A percentile compares a stretch with the other conserved stretches of the same genome.
phyloP scores from a whole-genome alignment of 768 basidiomycete genomes.

The Mycena leptocephala region DNA sequence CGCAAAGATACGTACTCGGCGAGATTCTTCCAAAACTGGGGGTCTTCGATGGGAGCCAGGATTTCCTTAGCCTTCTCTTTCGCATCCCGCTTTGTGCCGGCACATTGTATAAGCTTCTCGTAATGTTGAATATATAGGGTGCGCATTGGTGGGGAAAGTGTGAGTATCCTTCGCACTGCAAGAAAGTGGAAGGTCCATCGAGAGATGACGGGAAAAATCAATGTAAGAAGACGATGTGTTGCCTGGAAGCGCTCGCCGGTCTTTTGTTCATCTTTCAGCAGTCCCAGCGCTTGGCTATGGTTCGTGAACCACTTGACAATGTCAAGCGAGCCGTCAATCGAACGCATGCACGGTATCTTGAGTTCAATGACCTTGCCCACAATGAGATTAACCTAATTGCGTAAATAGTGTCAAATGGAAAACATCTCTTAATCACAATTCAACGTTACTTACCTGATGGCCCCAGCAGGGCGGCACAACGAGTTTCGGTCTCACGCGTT shows the following conservation, averaged over 20 bases:
- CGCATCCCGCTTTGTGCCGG: neutral
- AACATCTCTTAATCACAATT: no score
- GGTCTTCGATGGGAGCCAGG: neutral
- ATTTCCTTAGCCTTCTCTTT: conserved; percentile 12
- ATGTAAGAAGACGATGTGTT: conserved; percentile 1
- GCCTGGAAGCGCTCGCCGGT: neutral
- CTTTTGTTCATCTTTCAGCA: conserved; percentile 7
- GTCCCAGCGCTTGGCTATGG: conserved; percentile 12
- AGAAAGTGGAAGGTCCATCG: conserved; percentile 35
- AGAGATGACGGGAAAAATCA: conserved; percentile 30
- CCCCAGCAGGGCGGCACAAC: neutral
- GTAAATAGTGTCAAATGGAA: no score
- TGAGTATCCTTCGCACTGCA: neutral
- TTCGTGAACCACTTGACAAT: conserved; percentile 27
- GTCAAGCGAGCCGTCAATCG: neutral
- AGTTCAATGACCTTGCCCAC: neutral
- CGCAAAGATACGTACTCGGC: neutral
- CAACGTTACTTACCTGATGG: neutral
- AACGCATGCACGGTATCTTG: neutral
- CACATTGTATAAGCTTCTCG: neutral
- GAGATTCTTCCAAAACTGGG: conserved; percentile 9
- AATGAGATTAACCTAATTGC: conserved; percentile 4
- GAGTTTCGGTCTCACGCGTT: neutral
- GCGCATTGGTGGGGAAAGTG: conserved; percentile 11
- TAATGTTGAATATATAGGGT: neutral